phyloP scores from a whole-genome alignment of 2,329 filamentous ascomycete species.

The Arthroderma sp. region DNA sequence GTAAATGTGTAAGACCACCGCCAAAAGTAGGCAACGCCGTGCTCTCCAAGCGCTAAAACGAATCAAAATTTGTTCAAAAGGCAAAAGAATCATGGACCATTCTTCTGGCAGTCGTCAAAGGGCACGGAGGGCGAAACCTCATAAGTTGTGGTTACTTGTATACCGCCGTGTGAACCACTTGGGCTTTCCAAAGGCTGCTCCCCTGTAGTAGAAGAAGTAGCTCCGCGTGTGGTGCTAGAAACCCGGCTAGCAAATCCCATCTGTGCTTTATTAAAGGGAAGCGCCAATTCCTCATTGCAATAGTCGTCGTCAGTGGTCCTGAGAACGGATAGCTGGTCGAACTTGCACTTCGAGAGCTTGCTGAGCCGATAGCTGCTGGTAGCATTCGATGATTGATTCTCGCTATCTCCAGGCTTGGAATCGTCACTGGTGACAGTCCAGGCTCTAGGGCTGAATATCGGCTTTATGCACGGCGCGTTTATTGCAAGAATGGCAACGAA shows the following conservation, averaged over 20 bases:
- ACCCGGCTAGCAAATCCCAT: background rate
- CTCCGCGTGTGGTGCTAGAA: background rate
- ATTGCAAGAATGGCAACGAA: constrained; percentile 37
- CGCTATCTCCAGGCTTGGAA: constrained; percentile 4
- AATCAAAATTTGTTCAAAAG: background rate
- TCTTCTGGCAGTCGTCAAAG: background rate
- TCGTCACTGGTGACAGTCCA: constrained; percentile 1
- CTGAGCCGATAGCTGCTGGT: constrained; percentile 6
- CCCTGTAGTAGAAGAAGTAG: background rate
- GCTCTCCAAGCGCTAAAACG: background rate
- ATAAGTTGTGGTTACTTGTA: background rate
- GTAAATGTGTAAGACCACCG: background rate
- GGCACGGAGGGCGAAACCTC: background rate
- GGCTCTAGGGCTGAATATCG: constrained; percentile 22
- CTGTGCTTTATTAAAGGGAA: background rate
- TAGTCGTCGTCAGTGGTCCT: background rate
- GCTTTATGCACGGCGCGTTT: constrained; percentile 34
- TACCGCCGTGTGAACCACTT: background rate
- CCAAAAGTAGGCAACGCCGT: background rate
- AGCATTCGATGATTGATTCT: constrained; percentile 1
- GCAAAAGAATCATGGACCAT: background rate
- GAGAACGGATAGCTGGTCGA: constrained; percentile 7
- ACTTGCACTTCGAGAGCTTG: background rate
- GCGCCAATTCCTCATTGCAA: constrained; percentile 8
- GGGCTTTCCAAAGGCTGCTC: background rate